Base-by-base conservation (phyloP, 257 asterid genomes). In the Echites panduratus region DNA sequence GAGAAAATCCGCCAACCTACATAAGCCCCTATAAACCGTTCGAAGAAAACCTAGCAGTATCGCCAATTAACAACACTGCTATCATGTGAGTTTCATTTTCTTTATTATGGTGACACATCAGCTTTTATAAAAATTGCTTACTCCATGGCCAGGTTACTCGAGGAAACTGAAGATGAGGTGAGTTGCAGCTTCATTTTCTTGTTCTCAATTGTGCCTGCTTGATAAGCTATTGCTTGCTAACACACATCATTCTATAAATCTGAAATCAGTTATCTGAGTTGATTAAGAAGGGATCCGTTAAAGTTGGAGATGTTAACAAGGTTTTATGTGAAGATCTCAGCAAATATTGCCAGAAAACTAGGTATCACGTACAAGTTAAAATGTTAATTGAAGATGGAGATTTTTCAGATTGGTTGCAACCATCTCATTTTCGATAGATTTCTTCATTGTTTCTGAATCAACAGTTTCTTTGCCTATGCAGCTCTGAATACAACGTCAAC, bases 131-230 rank as follows among this genome's bases (percentile, higher is more conserved):
- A 67, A 69, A 47, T n/a, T 24, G 5, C 77, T 75, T 66, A 19
- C 72, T 71, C 7, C 54, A 17, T 75, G 53, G 53, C 66, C 75
- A 93, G 98, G 91, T 88, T 93, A 84, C 97, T 93, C 2, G 98
- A 93, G 81, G 94, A 89, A 78, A 88, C 89, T 73, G 98, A 93
- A 90, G 98, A 90, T 83, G 92, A 88, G 89, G 97, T 93, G 67
- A 81, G 80, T 75, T 43, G 11, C 64, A 59, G 40, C 72, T 71
- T 82, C 76, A 75, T 47, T 41, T 54, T 62, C 11, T 64, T 22
- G 10, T 62, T 7, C 11, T 64, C 35, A 7, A 17, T 73, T 24
- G 27, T 68, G 45, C 48, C 19, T 27, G 56, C 68, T 4, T 19
- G 52, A 35, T 47, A 57, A 38, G 35, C 4, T 35, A 26, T 16